Evolutionary conservation across 2,329 filamentous ascomycete species (phyloP).

Genomic region (Zasmidium cellare): DNA sequence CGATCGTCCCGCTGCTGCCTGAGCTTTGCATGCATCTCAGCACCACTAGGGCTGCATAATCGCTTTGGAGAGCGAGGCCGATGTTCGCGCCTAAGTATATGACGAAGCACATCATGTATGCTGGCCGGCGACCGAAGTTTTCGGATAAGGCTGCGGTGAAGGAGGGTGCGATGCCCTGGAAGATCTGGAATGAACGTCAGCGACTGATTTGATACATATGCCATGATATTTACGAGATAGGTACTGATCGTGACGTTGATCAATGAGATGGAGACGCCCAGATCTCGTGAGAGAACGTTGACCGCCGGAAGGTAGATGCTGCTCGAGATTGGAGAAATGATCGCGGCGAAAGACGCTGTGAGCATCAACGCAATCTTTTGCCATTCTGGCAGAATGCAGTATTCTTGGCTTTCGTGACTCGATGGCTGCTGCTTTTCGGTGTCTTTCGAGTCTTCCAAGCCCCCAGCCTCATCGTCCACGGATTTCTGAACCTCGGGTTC

Average conservation of each 20-base stretch:
- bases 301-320: conserved; percentile 51
- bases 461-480: too few relatives aligned
- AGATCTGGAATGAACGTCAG: conserved; percentile 25
- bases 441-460: too few relatives aligned
- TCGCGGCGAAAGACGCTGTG: conserved; percentile 1
- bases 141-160: conserved; percentile 46
- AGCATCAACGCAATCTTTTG: neutral
- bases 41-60: conserved; percentile 41
- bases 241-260: conserved; percentile 49
- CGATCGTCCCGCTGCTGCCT: neutral
- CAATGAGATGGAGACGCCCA: conserved; percentile 36
- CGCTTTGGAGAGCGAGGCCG: conserved; percentile 40
- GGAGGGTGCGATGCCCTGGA: conserved; percentile 46
- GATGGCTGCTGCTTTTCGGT: too few relatives aligned
- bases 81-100: conserved; percentile 44
- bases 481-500: too few relatives aligned
- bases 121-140: conserved; percentile 40
- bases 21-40: conserved; percentile 42
- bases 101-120: conserved; percentile 42
- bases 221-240: conserved; percentile 34
- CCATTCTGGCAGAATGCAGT: neutral
- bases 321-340: conserved; percentile 54
- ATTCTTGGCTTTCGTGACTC: neutral
- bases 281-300: conserved; percentile 40
- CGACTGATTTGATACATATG: neutral